Evolutionary conservation across 2,329 filamentous ascomycete genomes (phyloP).

Genomic region (Myriangium duriaei): DNA sequence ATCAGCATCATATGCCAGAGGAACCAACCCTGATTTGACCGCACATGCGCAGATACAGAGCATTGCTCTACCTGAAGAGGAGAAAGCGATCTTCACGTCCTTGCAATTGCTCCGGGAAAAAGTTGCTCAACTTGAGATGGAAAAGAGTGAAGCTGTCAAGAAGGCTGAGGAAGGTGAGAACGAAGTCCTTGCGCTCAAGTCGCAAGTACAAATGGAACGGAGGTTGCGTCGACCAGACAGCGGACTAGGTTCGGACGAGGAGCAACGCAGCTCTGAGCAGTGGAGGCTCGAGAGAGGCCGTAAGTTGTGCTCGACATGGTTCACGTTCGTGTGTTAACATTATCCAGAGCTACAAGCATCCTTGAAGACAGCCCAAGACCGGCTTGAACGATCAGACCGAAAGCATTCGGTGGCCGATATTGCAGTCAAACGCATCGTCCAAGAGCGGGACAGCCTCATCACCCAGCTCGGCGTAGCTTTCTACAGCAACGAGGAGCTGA

Average conservation of each 20-base stretch:
- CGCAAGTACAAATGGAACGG: slow-evolving; percentile 32
- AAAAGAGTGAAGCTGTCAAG: slow-evolving; percentile 42
- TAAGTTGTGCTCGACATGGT: too few relatives aligned
- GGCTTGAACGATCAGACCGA: slow-evolving; percentile 49
- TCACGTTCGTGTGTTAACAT: too few relatives aligned
- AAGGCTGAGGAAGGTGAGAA: slow-evolving; percentile 47
- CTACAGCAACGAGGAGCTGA: slow-evolving; percentile 46
- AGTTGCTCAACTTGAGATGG: slow-evolving; percentile 42
- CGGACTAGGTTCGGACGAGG: slow-evolving; percentile 36
- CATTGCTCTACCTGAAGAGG: slow-evolving; percentile 46
- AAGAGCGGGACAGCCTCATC: slow-evolving; percentile 54
- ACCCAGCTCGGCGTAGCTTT: slow-evolving; percentile 50
- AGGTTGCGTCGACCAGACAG: slow-evolving; percentile 33
- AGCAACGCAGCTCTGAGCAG: slow-evolving; percentile 26
- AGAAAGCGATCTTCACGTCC: slow-evolving; percentile 50
- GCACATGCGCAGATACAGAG: slow-evolving; percentile 39
- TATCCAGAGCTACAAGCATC: slow-evolving; percentile 46
- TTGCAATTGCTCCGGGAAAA: slow-evolving; percentile 47
- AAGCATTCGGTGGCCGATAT: slow-evolving; percentile 52
- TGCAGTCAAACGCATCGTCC: slow-evolving; percentile 47
- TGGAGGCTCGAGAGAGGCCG: slow-evolving; percentile 36
- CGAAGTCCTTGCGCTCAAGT: slow-evolving; percentile 40
- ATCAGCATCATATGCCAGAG: slow-evolving; percentile 29
- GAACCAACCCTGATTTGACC: slow-evolving; percentile 14
- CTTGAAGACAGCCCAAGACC: slow-evolving; percentile 47